Evolutionary conservation across 129 eudicot genomes (phyloP).

Genomic region (carrot (Daucus carota)): DH1_v3.0 NC_030382.2:58532001-58532500

Average conservation of each 20-base stretch:
- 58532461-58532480: too few relatives aligned
- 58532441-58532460: too few relatives aligned
- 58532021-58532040: too few relatives aligned
- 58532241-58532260: background rate
- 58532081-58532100: too few relatives aligned
- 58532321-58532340: background rate
- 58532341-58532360: background rate
- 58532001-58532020: too few relatives aligned
- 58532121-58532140: background rate
- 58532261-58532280: background rate
- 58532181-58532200: too few relatives aligned
- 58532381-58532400: background rate
- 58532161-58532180: too few relatives aligned
- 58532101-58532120: too few relatives aligned
- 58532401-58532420: background rate
- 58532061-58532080: too few relatives aligned
- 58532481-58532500: too few relatives aligned
- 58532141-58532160: background rate
- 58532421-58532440: too few relatives aligned
- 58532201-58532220: background rate
- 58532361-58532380: background rate
- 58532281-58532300: conserved; percentile 1
- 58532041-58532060: too few relatives aligned
- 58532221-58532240: background rate
- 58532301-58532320: background rate